A percentile compares a stretch with the other conserved stretches of the same genome.
phyloP scores from a whole-genome alignment of 345 rosid species.

The Bruguiera parviflora region DNA sequence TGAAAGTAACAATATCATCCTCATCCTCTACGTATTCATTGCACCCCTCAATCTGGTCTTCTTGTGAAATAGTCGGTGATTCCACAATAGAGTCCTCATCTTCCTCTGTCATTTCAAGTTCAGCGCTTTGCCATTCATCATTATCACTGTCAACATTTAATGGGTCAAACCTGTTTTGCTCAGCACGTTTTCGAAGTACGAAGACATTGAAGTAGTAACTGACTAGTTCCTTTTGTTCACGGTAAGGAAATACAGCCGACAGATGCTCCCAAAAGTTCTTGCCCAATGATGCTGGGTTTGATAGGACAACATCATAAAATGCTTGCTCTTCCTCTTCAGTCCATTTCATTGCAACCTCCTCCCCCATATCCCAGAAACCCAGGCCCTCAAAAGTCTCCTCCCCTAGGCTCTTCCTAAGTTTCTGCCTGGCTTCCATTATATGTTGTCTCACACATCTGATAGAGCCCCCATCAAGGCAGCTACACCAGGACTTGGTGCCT shows the following conservation, averaged over 20 bases:
- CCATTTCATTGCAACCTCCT: constrained; percentile 21
- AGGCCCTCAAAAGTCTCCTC: constrained; percentile 12
- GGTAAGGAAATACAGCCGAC: constrained; percentile 17
- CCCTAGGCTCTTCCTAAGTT: constrained; percentile 12
- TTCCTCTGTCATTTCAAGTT: constrained; percentile 9
- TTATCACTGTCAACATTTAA: constrained; percentile 23
- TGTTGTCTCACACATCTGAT: constrained; percentile 21
- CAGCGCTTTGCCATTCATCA: constrained; percentile 18
- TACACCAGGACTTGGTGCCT: constrained; percentile 7
- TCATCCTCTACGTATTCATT: neutral
- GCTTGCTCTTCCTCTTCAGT: constrained; percentile 18
- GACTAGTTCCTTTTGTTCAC: constrained; percentile 15
- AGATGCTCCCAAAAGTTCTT: constrained; percentile 26
- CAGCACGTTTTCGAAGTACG: constrained; percentile 21
- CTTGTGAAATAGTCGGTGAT: constrained; percentile 1
- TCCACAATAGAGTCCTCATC: constrained; percentile 14
- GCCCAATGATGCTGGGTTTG: constrained; percentile 20
- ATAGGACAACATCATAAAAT: constrained; percentile 17
- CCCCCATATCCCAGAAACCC: constrained; percentile 28
- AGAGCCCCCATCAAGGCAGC: constrained; percentile 24
- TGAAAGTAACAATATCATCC: neutral
- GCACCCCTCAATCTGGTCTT: neutral
- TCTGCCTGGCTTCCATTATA: constrained; percentile 20
- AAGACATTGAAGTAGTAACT: constrained; percentile 26
- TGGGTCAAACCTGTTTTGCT: constrained; percentile 17